Conservation (phyloP, 1,284 basidiomycete species). For the Leccinum fallax region DNA sequence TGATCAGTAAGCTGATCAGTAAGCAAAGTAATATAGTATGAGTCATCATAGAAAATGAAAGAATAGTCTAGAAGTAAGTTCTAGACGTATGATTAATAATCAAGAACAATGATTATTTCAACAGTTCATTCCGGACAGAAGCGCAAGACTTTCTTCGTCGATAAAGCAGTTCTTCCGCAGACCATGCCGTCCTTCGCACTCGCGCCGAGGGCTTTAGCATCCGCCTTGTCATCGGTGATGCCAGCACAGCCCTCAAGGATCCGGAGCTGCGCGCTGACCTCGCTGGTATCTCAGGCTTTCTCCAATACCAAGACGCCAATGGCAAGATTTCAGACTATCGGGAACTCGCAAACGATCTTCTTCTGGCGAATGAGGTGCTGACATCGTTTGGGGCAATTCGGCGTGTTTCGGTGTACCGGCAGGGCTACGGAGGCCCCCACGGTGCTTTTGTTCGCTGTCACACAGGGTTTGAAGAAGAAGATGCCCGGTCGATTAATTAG, state of each 20-base stretch:
- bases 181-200: constrained; percentile 86
- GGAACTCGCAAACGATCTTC: constrained; percentile 76
- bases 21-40: no score
- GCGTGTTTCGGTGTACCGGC: constrained; percentile 93
- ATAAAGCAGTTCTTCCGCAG: constrained; percentile 82
- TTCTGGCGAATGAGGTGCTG: constrained; percentile 98
- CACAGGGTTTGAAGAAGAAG: constrained; percentile 92
- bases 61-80: no score
- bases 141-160: constrained; percentile 85
- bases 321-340: constrained; percentile 83
- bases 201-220: constrained; percentile 92
- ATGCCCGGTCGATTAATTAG: constrained; percentile 97
- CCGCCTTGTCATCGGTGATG: constrained; percentile 71
- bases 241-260: constrained; percentile 53
- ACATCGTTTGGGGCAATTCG: constrained; percentile 94
- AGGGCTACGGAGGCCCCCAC: constrained; percentile 89
- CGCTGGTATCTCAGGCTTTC: constrained; percentile 72
- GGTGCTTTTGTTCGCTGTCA: constrained; percentile 95
- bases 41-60: no score
- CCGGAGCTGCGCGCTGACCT: constrained; percentile 62
- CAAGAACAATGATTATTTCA: no score
- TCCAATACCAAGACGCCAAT: constrained; percentile 93
- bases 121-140: constrained; percentile 61
- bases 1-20: no score
- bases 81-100: no score